A percentile compares a stretch with the other conserved stretches of the same genome.
Evolutionary conservation across 495 filamentous ascomycete species (phyloP).

Genomic region (Daldinia loculata): DNA sequence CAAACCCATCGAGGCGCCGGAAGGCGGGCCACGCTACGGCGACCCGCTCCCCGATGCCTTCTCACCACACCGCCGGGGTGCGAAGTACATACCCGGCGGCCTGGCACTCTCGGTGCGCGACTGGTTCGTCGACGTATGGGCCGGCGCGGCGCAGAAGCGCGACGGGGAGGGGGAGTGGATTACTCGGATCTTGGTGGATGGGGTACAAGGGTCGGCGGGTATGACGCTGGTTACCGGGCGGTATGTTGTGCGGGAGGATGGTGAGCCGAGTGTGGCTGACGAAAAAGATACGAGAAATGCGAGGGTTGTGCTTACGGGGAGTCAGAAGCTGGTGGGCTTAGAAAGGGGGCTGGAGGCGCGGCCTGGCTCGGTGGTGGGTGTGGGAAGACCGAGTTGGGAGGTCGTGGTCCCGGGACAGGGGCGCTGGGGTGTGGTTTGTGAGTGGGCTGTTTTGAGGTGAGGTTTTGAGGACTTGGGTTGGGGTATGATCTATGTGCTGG

Average conservation of each 20-base stretch:
- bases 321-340: constrained; percentile 46
- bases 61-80: constrained; percentile 52
- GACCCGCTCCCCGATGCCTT: constrained; percentile 50
- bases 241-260: not conserved
- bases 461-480: not conserved
- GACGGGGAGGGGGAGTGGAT: constrained; percentile 29
- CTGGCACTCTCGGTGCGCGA: constrained; percentile 55
- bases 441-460: constrained; percentile 48
- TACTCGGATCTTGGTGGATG: constrained; percentile 41
- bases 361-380: constrained; percentile 47
- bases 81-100: constrained; percentile 53
- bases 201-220: constrained; percentile 60
- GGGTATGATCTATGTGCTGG: too few species aligned
- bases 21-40: constrained; percentile 16
- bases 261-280: not conserved
- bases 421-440: constrained; percentile 56
- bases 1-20: constrained; percentile 46
- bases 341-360: constrained; percentile 33
- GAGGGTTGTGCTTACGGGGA: constrained; percentile 51
- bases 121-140: constrained; percentile 58
- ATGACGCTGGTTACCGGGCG: constrained; percentile 51
- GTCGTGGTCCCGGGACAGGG: constrained; percentile 47
- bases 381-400: constrained; percentile 57
- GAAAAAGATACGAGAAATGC: not conserved
- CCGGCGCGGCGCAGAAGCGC: constrained; percentile 18